These are phyloP conservation scores for Tolypocladium endophyticum DNA, from an alignment of 2,329 filamentous ascomycete species.

Conservation along the genomic window DNA sequence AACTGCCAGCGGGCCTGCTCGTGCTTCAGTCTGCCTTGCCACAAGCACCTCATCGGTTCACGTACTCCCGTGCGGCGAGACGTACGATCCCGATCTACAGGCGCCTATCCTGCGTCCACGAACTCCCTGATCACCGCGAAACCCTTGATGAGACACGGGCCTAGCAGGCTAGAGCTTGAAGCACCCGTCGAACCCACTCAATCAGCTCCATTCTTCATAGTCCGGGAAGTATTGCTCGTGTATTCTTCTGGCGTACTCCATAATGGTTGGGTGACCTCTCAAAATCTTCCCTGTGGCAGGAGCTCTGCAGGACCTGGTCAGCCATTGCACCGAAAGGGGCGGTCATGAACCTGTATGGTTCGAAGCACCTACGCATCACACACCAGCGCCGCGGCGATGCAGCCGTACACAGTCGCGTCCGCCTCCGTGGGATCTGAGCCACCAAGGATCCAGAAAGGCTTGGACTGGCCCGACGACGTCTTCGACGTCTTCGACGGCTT, in stretches of 20 bases:
- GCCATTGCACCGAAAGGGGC: not conserved
- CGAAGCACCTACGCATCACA: conserved; percentile 38
- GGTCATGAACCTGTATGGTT: not conserved
- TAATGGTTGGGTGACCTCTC: conserved; percentile 32
- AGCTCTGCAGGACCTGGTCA: not conserved
- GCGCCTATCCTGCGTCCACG: not conserved
- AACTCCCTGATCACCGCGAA: not conserved
- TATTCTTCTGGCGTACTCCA: conserved; percentile 47
- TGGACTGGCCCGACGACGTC: conserved; percentile 3
- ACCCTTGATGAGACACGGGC: not conserved
- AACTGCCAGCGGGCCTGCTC: not conserved
- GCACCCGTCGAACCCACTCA: not conserved
- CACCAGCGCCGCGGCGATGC: conserved; percentile 40
- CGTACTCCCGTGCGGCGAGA: not conserved
- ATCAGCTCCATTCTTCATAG: conserved; percentile 30
- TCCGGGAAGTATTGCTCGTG: conserved; percentile 47
- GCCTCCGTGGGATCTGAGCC: conserved; percentile 42
- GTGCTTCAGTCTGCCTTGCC: not conserved
- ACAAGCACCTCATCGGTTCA: not conserved
- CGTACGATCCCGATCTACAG: not conserved
- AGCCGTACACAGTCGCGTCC: conserved; percentile 45
- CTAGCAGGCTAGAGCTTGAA: not conserved
- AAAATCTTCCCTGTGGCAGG: conserved; percentile 36
- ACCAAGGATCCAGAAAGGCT: conserved; percentile 48
- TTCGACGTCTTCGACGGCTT: conserved; percentile 7